Evolutionary conservation across 2,329 filamentous ascomycete genomes (phyloP), one percentile per base, ranked within the genome.

Genomic region (Trichoderma lentiforme): DNA sequence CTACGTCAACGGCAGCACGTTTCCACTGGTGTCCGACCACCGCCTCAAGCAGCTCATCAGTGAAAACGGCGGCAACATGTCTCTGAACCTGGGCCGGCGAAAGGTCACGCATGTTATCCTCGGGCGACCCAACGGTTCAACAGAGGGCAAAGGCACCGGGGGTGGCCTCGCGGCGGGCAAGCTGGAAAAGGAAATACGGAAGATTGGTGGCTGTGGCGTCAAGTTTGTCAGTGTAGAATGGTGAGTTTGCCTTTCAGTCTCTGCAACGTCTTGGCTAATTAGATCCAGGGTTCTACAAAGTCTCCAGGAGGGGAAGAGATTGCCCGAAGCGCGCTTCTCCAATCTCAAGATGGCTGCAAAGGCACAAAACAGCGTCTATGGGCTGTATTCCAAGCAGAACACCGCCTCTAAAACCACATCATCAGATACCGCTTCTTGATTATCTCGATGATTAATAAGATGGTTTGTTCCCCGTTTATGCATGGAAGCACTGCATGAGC

Each of bases 1-100:
- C 76, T 96, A 95, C 82, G 88, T 98, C 81, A 97, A 97, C 81
- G 94, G 94, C 73, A 95, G 92, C 75, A 97, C 94, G 2, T 87
- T 90, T 73, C 94, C 95, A 1, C 81, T 89, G 28, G 88, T 97
- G 73, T 97, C 93, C 15, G 95, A 98, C 80, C 93, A 97, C 83
- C 92, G 89, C 79, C 87, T 98, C 71, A 97, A 96, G 84, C 90
- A 91, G 70, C 81, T 97, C 18, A 86, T 98, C 47, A 89, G 87
- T 6, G 86, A 90, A 71, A 89, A 97, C 78, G 95, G 95, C 24
- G 95, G 90, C 1, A 85, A 83, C 56, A 85, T 93, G 75, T 91
- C 93, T 4, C 87, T 94, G 43, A 86, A 90, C 72, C 88, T 97
- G 11, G 91, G 89, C 11, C 88, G 93, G 58, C 87, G 90, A 47